Percentiles rank a stretch among this genome's conserved stretches.
phyloP scores from a whole-genome alignment of 257 asterid species.

The Euphrasia confusa region DNA sequence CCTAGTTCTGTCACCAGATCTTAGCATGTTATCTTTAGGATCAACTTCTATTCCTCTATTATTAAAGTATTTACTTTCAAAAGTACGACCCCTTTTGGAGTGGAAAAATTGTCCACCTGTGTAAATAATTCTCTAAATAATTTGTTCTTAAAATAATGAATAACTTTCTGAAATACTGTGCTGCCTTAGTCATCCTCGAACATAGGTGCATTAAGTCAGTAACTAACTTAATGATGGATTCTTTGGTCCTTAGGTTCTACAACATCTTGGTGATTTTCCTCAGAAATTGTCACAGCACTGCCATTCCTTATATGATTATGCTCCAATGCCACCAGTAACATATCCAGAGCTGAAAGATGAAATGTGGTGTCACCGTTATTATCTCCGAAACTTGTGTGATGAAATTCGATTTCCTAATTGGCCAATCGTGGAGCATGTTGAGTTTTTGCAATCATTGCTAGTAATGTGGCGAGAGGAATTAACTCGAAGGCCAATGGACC shows the following conservation, averaged over 20 bases:
- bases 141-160: background rate
- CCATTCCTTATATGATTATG: slow-evolving; percentile 89
- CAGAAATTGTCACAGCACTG: slow-evolving; percentile 96
- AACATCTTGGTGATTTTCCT: slow-evolving; percentile 97
- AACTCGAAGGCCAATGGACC: slow-evolving; percentile 98
- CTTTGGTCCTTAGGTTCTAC: slow-evolving; percentile 62
- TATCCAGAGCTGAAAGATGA: slow-evolving; percentile 96
- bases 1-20: slow-evolving; percentile 18
- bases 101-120: background rate
- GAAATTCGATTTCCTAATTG: slow-evolving; percentile 95
- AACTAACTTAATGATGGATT: slow-evolving; percentile 23
- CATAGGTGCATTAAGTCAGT: slow-evolving; percentile 15
- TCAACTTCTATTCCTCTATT: background rate
- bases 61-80: slow-evolving; percentile 8
- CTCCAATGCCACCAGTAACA: slow-evolving; percentile 99
- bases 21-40: slow-evolving; percentile 2
- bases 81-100: background rate
- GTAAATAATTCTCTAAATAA: background rate
- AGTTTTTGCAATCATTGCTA: slow-evolving; percentile 91
- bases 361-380: slow-evolving; percentile 99
- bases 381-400: slow-evolving; percentile 89
- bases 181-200: slow-evolving; percentile 21
- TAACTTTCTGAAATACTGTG: slow-evolving; percentile 3
- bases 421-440: slow-evolving; percentile 99
- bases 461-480: slow-evolving; percentile 99